A percentile compares a stretch with the other conserved stretches of the same genome.
These are phyloP conservation scores for Phascolomyces articulosus DNA, from an alignment of 371 early-diverging fungal genomes.

Conservation along the genomic window DNA sequence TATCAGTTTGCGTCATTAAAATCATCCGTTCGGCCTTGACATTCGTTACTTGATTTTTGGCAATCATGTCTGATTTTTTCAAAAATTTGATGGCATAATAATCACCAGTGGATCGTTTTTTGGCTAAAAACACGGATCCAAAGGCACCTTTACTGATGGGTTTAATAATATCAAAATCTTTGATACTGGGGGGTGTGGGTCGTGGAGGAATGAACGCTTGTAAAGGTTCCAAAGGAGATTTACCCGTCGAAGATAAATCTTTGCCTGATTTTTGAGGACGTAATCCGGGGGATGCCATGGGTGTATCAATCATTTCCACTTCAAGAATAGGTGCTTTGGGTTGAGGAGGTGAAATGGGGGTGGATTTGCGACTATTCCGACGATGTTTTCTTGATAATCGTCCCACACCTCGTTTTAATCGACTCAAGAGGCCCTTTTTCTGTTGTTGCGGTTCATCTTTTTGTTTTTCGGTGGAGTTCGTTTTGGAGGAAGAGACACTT, in stretches of 20 bases:
- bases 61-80: slow-evolving; percentile 89
- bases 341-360: background rate
- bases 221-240: slow-evolving; percentile 52
- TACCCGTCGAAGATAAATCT: slow-evolving; percentile 20
- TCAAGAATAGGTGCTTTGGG: background rate
- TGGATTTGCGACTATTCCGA: background rate
- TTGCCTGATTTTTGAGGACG: slow-evolving; percentile 17
- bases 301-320: slow-evolving; percentile 46
- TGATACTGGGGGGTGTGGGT: slow-evolving; percentile 71
- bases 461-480: slow-evolving; percentile 2
- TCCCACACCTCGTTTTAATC: slow-evolving; percentile 23
- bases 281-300: slow-evolving; percentile 34
- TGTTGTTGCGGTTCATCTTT: slow-evolving; percentile 8
- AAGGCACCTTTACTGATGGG: slow-evolving; percentile 93
- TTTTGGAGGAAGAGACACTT: background rate
- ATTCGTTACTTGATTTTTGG: slow-evolving; percentile 91
- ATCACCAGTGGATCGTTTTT: slow-evolving; percentile 84
- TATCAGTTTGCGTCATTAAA: slow-evolving; percentile 83
- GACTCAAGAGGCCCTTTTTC: slow-evolving; percentile 20
- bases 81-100: slow-evolving; percentile 92
- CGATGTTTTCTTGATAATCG: slow-evolving; percentile 5
- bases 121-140: slow-evolving; percentile 88
- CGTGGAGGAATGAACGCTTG: slow-evolving; percentile 48
- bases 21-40: slow-evolving; percentile 90
- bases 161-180: slow-evolving; percentile 92